A percentile compares a stretch with the other conserved stretches of the same genome.
Conservation (phyloP, 2,329 filamentous ascomycete species). For the Elsinoe necatrix region DNA sequence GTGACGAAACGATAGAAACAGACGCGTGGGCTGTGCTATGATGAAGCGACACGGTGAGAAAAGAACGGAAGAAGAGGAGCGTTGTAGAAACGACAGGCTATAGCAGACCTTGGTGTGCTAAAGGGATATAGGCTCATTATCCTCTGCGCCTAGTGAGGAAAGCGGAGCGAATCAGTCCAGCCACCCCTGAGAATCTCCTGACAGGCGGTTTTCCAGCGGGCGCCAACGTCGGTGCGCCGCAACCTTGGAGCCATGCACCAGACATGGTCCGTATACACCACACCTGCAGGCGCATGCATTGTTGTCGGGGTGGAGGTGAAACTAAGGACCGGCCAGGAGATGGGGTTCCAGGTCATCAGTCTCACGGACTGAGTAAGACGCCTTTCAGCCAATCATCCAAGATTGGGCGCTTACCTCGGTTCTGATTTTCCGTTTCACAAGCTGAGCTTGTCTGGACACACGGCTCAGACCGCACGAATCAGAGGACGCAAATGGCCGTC, state of each 20-base stretch:
- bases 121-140: conserved; percentile 14
- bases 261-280: neutral
- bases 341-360: neutral
- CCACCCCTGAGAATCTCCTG: conserved; percentile 13
- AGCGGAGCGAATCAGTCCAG: conserved; percentile 12
- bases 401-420: conserved; percentile 2
- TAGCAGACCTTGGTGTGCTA: conserved; percentile 2
- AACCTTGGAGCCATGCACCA: neutral
- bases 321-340: neutral
- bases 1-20: conserved; percentile 6
- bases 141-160: neutral
- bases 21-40: conserved; percentile 5
- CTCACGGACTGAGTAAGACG: conserved; percentile 3
- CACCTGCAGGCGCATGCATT: neutral
- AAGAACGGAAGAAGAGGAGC: conserved; percentile 13
- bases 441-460: conserved; percentile 1
- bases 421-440: conserved; percentile 1
- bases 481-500: neutral
- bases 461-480: conserved; percentile 6
- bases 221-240: conserved; percentile 6
- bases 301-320: conserved; percentile 9
- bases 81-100: conserved; percentile 13
- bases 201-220: conserved; percentile 1
- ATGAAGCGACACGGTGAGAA: neutral
- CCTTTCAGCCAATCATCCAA: conserved; percentile 2